These are phyloP conservation scores for Nemania bipapillata DNA, from an alignment of 2,329 filamentous ascomycete species.

Conservation along the genomic window DNA sequence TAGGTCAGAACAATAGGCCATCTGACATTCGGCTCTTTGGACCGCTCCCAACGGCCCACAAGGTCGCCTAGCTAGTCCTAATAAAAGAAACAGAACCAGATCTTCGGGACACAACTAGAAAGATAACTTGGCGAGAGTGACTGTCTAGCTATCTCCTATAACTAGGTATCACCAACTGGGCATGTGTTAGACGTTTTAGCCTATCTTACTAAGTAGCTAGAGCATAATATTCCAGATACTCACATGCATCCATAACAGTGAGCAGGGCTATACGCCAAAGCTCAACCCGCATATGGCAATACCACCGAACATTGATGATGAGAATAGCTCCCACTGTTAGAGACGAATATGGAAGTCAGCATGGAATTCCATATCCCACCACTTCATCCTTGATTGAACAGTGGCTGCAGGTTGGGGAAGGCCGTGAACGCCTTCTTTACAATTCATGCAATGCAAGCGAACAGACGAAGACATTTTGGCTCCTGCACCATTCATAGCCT, in stretches of 20 bases:
- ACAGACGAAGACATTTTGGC: background rate
- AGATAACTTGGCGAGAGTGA: background rate
- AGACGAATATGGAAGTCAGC: background rate
- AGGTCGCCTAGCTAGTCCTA: conserved; percentile 43
- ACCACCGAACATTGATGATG: conserved; percentile 27
- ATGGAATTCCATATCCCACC: background rate
- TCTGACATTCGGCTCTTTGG: conserved; percentile 8
- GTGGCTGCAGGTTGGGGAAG: background rate
- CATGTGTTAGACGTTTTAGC: background rate
- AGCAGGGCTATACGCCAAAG: conserved; percentile 1
- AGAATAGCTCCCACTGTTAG: background rate
- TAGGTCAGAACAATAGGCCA: background rate
- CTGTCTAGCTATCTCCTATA: background rate
- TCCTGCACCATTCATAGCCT: background rate
- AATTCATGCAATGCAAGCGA: background rate
- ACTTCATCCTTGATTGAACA: background rate
- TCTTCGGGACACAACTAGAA: conserved; percentile 45
- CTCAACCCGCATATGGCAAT: conserved; percentile 35
- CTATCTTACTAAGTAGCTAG: background rate
- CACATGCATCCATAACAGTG: background rate
- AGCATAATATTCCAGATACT: background rate
- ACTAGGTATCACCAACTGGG: background rate
- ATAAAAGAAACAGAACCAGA: conserved; percentile 50
- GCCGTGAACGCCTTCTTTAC: background rate
- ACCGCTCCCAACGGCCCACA: conserved; percentile 37